Conservation (phyloP, 257 asterid genomes). For the Rehmannia glutinosa region DNA sequence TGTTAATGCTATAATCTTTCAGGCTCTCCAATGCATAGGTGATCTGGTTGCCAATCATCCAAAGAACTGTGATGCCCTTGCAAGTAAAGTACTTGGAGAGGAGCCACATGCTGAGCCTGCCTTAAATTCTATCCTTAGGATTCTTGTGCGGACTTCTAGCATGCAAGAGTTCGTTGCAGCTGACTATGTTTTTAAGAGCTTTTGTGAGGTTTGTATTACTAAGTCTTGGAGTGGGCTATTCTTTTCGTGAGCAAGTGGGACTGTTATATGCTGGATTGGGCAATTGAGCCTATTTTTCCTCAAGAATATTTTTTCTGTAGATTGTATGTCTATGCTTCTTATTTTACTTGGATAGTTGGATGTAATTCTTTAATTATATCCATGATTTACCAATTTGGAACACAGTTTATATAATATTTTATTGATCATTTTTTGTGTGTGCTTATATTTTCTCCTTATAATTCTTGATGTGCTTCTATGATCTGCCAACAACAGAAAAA, state of each 20-base stretch:
- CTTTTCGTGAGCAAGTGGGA: too few relatives aligned
- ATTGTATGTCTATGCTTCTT: not conserved
- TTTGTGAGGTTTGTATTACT: constrained; percentile 60
- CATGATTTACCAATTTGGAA: not conserved
- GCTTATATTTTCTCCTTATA: not conserved
- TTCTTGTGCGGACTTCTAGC: constrained; percentile 63
- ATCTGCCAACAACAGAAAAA: constrained; percentile 40
- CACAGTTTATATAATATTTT: not conserved
- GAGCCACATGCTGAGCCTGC: constrained; percentile 69
- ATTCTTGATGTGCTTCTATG: too few relatives aligned
- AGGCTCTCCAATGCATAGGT: constrained; percentile 72
- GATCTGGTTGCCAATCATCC: constrained; percentile 54
- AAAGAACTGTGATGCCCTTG: constrained; percentile 64
- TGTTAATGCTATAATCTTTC: constrained; percentile 15
- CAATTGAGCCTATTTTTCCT: not conserved
- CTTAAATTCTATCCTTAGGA: constrained; percentile 57
- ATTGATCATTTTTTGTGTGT: not conserved
- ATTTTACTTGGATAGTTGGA: too few relatives aligned
- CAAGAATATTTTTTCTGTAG: not conserved
- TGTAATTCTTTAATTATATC: not conserved
- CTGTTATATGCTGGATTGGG: too few relatives aligned
- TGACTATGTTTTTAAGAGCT: constrained; percentile 63
- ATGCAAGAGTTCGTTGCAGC: constrained; percentile 74
- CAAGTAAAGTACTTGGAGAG: constrained; percentile 67
- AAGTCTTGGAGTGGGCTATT: constrained; percentile 11